Conservation (phyloP, 1,284 basidiomycete species). For the Naganishia cerealis region DNA sequence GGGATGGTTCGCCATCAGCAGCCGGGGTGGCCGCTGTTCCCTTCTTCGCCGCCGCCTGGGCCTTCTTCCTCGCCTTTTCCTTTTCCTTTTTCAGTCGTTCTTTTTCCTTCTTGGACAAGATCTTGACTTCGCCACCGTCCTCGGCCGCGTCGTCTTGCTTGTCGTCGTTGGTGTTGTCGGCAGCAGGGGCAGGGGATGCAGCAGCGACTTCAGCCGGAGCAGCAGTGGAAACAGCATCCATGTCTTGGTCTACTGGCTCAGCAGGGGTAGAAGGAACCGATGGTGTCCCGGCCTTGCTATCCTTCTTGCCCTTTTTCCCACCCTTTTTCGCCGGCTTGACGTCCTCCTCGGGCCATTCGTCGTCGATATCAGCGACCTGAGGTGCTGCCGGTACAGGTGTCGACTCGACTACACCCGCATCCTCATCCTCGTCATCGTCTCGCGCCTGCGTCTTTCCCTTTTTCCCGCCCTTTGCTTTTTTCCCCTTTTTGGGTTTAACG, state of each 20-base stretch:
- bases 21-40: conserved; percentile 50
- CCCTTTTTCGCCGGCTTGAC: conserved; percentile 56
- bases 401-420: neutral
- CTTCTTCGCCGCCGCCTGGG: conserved; percentile 84
- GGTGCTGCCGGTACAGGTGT: conserved; percentile 37
- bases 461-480: conserved; percentile 59
- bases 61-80: conserved; percentile 96
- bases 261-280: conserved; percentile 38
- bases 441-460: conserved; percentile 46
- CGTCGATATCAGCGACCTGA: conserved; percentile 43
- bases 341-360: conserved; percentile 47
- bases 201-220: conserved; percentile 42
- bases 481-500: conserved; percentile 54
- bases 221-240: conserved; percentile 56
- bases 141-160: conserved; percentile 65
- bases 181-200: conserved; percentile 38
- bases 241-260: conserved; percentile 58
- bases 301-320: conserved; percentile 47
- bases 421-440: conserved; percentile 42
- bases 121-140: conserved; percentile 72
- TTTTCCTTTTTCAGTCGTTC: conserved; percentile 90
- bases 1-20: conserved; percentile 41
- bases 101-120: conserved; percentile 88
- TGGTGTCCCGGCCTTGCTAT: conserved; percentile 46
- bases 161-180: conserved; percentile 23